These are phyloP conservation scores for Arachnopeziza araneosa DNA, from an alignment of 2,329 filamentous ascomycete species.

Conservation along the genomic window DNA sequence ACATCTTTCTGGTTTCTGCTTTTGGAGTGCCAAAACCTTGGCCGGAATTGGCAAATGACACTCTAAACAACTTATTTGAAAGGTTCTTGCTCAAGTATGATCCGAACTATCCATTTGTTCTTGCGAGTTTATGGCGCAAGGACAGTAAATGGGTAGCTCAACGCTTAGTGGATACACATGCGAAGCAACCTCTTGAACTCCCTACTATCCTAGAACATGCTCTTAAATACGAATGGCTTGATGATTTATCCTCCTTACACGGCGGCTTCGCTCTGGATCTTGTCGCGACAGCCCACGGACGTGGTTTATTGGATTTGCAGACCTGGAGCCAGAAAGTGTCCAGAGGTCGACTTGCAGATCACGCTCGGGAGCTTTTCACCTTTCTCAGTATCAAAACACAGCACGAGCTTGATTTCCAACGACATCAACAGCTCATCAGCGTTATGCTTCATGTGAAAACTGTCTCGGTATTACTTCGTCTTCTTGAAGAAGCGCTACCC, in stretches of 20 bases:
- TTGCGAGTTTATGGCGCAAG: slow-evolving; percentile 87
- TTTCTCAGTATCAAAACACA: slow-evolving; percentile 83
- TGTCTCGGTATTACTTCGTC: slow-evolving; percentile 71
- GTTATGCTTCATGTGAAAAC: slow-evolving; percentile 80
- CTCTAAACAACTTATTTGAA: slow-evolving; percentile 70
- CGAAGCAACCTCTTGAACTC: slow-evolving; percentile 61
- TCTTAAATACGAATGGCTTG: slow-evolving; percentile 75
- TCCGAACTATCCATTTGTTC: slow-evolving; percentile 76
- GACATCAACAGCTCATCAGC: slow-evolving; percentile 60
- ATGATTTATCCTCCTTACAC: slow-evolving; percentile 56
- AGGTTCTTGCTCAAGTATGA: slow-evolving; percentile 77
- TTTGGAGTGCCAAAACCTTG: slow-evolving; percentile 74
- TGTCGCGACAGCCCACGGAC: slow-evolving; percentile 76
- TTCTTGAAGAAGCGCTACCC: slow-evolving; percentile 66
- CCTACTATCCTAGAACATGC: slow-evolving; percentile 73
- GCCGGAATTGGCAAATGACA: slow-evolving; percentile 69
- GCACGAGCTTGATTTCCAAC: slow-evolving; percentile 70
- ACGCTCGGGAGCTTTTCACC: slow-evolving; percentile 66
- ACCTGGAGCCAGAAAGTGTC: slow-evolving; percentile 73
- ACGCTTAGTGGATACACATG: slow-evolving; percentile 72
- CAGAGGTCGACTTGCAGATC: slow-evolving; percentile 50
- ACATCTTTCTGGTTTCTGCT: slow-evolving; percentile 73
- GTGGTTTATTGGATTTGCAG: slow-evolving; percentile 71
- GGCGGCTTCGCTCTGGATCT: slow-evolving; percentile 86
- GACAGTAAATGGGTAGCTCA: slow-evolving; percentile 82